A percentile compares a stretch with the other conserved stretches of the same genome.
Evolutionary conservation across 768 basidiomycete genomes (phyloP).

Genomic region (Naganishia kalamii): DNA sequence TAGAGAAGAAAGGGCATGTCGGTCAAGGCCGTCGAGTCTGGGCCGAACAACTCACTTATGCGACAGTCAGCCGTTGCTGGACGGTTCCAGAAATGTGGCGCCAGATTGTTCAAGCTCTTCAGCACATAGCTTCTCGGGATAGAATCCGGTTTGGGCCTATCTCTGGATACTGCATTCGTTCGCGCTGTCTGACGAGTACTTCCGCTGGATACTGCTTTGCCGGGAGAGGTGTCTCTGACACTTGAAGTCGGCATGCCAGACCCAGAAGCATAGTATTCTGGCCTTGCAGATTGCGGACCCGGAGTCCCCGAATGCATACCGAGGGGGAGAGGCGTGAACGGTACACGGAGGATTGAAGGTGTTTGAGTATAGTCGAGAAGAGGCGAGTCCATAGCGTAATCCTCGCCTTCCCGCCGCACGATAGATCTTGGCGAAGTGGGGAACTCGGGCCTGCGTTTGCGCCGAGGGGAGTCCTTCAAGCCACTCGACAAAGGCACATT

Average conservation of each 20-base stretch:
- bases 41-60: constrained; percentile 27
- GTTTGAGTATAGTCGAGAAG: constrained; percentile 13
- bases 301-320: not conserved
- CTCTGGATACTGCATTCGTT: not conserved
- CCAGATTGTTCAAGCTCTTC: constrained; percentile 30
- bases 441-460: constrained; percentile 14
- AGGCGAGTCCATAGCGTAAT: not conserved
- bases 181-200: not conserved
- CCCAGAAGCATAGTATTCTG: not conserved
- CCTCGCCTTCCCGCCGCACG: not conserved
- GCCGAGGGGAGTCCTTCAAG: constrained; percentile 13
- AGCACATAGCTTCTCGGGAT: constrained; percentile 28
- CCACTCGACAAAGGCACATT: not conserved
- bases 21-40: not conserved
- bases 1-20: not conserved
- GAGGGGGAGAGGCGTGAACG: not conserved
- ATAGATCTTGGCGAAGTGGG: constrained; percentile 13
- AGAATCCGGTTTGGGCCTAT: not conserved
- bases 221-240: not conserved
- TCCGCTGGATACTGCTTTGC: not conserved
- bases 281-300: not conserved
- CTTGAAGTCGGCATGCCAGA: not conserved
- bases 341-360: constrained; percentile 19
- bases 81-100: constrained; percentile 32
- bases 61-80: constrained; percentile 31